phyloP scores from a whole-genome alignment of 768 basidiomycete species.

The Pleurotus cornucopiae region DNA sequence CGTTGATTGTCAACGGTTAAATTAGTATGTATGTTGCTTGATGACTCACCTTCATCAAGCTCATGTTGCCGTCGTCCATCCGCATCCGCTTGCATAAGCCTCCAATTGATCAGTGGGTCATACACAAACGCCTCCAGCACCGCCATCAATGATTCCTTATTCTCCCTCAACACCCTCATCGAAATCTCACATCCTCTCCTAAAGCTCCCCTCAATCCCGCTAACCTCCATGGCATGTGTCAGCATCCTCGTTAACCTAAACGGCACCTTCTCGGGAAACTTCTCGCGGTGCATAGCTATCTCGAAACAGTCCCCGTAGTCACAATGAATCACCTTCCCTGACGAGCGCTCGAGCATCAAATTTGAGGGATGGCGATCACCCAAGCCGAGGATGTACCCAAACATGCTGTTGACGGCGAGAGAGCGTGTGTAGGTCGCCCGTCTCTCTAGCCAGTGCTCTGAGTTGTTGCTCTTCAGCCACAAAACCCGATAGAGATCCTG shows the following conservation, averaged over 20 bases:
- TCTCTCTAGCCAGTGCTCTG: conserved; percentile 97
- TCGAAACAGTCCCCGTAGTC: conserved; percentile 99
- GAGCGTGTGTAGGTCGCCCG: conserved; percentile 96
- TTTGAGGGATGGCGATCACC: conserved; percentile 98
- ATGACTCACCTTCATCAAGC: conserved; percentile 43
- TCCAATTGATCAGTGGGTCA: conserved; percentile 97
- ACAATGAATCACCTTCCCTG: conserved; percentile 94
- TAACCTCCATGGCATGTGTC: conserved; percentile 99
- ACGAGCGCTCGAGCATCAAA: conserved; percentile 83
- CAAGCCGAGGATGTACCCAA: conserved; percentile 93
- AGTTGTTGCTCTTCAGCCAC: conserved; percentile 93
- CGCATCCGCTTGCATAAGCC: conserved; percentile 81
- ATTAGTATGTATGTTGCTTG: not conserved
- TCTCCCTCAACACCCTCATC: conserved; percentile 94
- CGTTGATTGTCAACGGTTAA: not conserved
- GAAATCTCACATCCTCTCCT: conserved; percentile 93
- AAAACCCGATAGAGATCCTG: conserved; percentile 96
- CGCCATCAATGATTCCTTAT: conserved; percentile 99
- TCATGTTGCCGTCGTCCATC: conserved; percentile 52
- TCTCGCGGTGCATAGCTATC: conserved; percentile 97
- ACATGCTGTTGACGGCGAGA: conserved; percentile 98
- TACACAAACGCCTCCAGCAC: conserved; percentile 98
- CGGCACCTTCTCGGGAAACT: conserved; percentile 98
- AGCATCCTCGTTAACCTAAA: conserved; percentile 98
- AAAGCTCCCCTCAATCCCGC: conserved; percentile 97